A percentile compares a stretch with the other conserved stretches of the same genome.
These are phyloP conservation scores for Naumovozyma dairenensis DNA, from an alignment of 805 yeast species.

Conservation along the genomic window DNA sequence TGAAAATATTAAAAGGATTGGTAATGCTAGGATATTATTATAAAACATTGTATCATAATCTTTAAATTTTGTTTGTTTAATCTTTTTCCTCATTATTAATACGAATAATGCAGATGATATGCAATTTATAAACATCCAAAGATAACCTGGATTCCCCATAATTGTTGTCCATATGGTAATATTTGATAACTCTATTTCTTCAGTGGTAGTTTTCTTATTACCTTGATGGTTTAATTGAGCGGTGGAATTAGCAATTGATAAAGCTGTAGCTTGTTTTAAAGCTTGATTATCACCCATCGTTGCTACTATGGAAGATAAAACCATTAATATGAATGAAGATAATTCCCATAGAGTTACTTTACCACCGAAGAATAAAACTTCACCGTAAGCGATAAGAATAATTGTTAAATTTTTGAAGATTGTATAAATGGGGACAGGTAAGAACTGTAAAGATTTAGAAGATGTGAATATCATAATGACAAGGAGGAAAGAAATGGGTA, in stretches of 20 bases:
- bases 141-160: conserved; percentile 57
- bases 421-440: conserved; percentile 88
- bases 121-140: conserved; percentile 92
- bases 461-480: conserved; percentile 92
- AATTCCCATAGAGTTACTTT: conserved; percentile 76
- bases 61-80: conserved; percentile 85
- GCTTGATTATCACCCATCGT: conserved; percentile 58
- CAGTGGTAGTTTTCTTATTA: not conserved
- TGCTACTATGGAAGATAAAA: conserved; percentile 80
- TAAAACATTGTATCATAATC: conserved; percentile 94
- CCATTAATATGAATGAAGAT: conserved; percentile 71
- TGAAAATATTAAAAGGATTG: conserved; percentile 66
- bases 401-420: conserved; percentile 93
- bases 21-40: conserved; percentile 85
- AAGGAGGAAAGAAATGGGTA: conserved; percentile 78
- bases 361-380: conserved; percentile 93
- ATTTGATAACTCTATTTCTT: conserved; percentile 20
- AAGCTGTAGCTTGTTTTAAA: conserved; percentile 23
- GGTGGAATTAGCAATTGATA: conserved; percentile 24
- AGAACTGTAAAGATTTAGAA: conserved; percentile 81
- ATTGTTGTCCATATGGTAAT: conserved; percentile 28
- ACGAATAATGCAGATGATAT: conserved; percentile 84
- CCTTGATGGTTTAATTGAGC: conserved; percentile 35
- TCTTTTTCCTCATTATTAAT: conserved; percentile 86
- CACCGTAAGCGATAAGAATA: conserved; percentile 93